Percentiles rank a stretch among this genome's conserved stretches.
phyloP scores from a whole-genome alignment of 169 alveolate genomes.

The Toxoplasma gondii region DNA sequence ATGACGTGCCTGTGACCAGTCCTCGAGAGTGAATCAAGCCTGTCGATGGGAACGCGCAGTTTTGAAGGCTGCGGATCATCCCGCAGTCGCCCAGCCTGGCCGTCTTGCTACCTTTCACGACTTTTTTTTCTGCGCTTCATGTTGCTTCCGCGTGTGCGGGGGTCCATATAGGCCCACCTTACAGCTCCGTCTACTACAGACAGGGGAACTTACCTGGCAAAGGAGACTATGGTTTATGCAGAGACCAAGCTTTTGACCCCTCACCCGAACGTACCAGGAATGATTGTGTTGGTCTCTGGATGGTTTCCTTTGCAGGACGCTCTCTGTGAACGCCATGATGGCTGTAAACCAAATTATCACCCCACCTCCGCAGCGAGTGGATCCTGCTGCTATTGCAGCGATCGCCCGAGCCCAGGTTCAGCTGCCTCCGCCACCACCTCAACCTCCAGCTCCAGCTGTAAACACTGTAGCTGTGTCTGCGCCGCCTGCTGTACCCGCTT shows the following conservation, averaged over 20 bases:
- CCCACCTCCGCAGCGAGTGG: constrained; percentile 26
- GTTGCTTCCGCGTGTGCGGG: not conserved
- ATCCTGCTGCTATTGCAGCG: constrained; percentile 3
- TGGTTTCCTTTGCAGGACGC: not conserved
- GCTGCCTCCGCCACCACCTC: not conserved
- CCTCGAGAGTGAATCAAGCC: not conserved
- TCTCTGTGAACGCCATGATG: constrained; percentile 27
- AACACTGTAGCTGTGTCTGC: not conserved
- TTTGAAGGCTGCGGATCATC: too few relatives aligned
- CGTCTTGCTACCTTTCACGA: not conserved
- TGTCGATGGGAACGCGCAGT: not conserved
- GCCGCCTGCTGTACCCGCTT: not conserved
- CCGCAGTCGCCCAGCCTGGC: too few relatives aligned
- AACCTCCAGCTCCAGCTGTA: not conserved
- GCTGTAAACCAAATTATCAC: constrained; percentile 8
- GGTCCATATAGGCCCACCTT: not conserved
- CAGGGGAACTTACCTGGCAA: too few relatives aligned
- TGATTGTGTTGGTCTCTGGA: not conserved
- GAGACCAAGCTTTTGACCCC: too few relatives aligned
- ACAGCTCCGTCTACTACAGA: not conserved
- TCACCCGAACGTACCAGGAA: not conserved
- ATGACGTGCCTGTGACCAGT: not conserved
- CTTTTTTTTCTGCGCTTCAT: not conserved
- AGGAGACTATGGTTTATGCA: too few relatives aligned
- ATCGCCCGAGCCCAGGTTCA: constrained; percentile 4